Evolutionary conservation across 257 asterid genomes (phyloP).

Genomic region (Solanum medicagineum): DNA sequence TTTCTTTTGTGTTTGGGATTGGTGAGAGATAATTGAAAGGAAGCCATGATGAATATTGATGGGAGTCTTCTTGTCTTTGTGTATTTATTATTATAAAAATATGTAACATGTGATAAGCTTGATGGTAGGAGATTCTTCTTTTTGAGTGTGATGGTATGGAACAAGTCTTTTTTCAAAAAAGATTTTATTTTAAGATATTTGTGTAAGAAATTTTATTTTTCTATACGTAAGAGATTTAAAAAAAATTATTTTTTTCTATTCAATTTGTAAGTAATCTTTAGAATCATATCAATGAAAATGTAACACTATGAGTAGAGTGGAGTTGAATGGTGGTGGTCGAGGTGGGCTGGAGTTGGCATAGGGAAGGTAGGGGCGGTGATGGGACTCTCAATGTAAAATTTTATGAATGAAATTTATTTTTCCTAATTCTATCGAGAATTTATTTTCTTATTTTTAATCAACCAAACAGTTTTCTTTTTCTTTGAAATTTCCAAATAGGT

Average conservation of each 20-base stretch:
- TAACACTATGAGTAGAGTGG: neutral
- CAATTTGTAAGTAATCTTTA: no score
- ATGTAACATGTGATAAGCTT: neutral
- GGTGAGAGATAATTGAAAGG: conserved; percentile 19
- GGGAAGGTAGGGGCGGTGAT: neutral
- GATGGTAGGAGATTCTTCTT: neutral
- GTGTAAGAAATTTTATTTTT: neutral
- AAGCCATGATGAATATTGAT: conserved; percentile 18
- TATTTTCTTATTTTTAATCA: neutral
- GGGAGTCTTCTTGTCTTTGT: neutral
- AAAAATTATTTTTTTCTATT: neutral
- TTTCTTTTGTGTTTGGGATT: conserved; percentile 4
- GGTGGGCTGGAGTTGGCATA: neutral
- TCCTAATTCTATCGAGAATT: no score
- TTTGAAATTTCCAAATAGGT: neutral
- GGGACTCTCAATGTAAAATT: no score
- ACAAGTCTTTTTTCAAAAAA: neutral
- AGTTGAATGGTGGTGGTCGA: neutral
- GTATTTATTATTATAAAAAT: neutral
- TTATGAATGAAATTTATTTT: no score
- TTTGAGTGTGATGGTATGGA: neutral
- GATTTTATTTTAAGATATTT: no score
- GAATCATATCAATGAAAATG: no score
- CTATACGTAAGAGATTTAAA: neutral
- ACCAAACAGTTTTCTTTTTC: neutral